Conservation (phyloP, 2,329 filamentous ascomycete species). For the Lojkania enalia region DNA sequence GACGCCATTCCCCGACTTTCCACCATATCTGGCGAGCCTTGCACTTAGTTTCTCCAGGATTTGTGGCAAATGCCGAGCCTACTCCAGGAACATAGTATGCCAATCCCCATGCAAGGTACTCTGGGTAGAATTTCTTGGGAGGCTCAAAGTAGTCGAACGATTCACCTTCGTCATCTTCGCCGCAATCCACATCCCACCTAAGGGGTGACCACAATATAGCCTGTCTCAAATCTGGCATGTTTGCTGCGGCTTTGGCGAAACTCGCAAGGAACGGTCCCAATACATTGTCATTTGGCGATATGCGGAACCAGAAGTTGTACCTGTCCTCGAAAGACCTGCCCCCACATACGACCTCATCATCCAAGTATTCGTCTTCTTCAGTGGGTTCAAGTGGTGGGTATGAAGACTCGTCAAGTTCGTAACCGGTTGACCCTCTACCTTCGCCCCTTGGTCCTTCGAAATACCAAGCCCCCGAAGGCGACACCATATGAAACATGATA, state of each 20-base stretch:
- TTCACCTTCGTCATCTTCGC: background rate
- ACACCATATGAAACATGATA: constrained; percentile 17
- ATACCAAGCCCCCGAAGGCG: constrained; percentile 21
- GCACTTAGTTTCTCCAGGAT: background rate
- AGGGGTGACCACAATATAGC: constrained; percentile 17
- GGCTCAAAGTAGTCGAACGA: constrained; percentile 2
- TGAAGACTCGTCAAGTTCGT: constrained; percentile 10
- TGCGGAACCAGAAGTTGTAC: constrained; percentile 10
- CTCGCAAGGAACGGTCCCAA: constrained; percentile 20
- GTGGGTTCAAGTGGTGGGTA: constrained; percentile 18
- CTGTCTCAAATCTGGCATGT: constrained; percentile 15
- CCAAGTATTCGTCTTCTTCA: constrained; percentile 7
- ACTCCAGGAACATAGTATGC: background rate
- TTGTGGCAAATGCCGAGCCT: background rate
- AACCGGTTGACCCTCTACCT: constrained; percentile 8
- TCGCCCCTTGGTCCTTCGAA: constrained; percentile 19
- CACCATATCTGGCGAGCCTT: constrained; percentile 11
- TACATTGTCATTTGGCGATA: constrained; percentile 15
- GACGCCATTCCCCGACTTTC: constrained; percentile 13
- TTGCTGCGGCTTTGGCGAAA: constrained; percentile 21
- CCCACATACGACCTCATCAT: background rate
- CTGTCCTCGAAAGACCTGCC: background rate
- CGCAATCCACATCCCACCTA: constrained; percentile 2
- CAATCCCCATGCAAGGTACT: background rate
- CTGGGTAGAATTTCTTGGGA: too few species aligned